Conservation (phyloP, 192 early-diverging fungal species). For the Coemansia sp. region DNA sequence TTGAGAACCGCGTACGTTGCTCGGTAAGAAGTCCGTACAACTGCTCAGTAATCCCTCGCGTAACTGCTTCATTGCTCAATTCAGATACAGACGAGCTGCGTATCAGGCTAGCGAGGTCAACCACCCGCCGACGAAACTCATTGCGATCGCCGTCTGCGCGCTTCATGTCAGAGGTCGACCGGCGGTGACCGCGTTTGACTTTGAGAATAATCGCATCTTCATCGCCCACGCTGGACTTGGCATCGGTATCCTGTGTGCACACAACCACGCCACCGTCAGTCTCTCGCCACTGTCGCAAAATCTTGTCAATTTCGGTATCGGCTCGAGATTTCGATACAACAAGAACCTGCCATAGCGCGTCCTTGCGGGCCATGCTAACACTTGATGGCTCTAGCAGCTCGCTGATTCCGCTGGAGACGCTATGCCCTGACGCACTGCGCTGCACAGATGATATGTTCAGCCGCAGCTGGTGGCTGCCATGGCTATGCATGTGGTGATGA, state of each 20-base stretch:
- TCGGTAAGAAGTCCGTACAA: constrained; percentile 53
- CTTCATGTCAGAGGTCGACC: constrained; percentile 49
- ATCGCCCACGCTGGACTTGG: constrained; percentile 35
- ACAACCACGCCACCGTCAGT: constrained; percentile 37
- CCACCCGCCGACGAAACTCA: constrained; percentile 48
- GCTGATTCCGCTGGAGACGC: constrained; percentile 52
- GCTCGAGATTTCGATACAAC: constrained; percentile 54
- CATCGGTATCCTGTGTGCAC: constrained; percentile 39
- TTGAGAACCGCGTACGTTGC: constrained; percentile 46
- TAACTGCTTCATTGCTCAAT: constrained; percentile 43
- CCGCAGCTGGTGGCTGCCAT: constrained; percentile 32
- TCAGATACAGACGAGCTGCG: constrained; percentile 47
- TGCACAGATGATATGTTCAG: constrained; percentile 45
- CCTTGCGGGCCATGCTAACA: constrained; percentile 51
- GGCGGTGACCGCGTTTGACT: constrained; percentile 54
- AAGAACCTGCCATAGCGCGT: constrained; percentile 54
- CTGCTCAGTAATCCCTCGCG: constrained; percentile 46
- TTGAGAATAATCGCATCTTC: constrained; percentile 55
- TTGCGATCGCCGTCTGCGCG: constrained; percentile 40
- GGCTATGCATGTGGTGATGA: constrained; percentile 19
- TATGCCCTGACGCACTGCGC: constrained; percentile 50
- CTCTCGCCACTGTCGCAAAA: constrained; percentile 50
- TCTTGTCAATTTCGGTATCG: constrained; percentile 51
- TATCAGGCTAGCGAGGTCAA: constrained; percentile 45
- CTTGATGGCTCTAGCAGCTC: constrained; percentile 53